These are phyloP conservation scores for Decorospora gaudefroyi DNA, from an alignment of 2,329 filamentous ascomycete genomes.

Conservation along the genomic window DNA sequence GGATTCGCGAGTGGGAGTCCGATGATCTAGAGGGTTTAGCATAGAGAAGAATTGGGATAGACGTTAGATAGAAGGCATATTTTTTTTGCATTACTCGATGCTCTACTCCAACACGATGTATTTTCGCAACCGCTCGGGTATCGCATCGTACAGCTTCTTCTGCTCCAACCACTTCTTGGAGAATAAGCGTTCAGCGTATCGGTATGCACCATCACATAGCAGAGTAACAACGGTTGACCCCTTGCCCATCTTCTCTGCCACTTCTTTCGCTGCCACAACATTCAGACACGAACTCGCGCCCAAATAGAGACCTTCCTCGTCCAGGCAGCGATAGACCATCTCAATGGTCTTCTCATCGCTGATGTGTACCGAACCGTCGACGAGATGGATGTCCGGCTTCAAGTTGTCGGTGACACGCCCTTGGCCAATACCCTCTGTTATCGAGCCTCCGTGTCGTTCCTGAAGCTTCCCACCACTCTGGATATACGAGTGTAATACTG, in stretches of 20 bases:
- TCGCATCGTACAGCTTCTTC: constrained; percentile 79
- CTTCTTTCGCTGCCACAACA: constrained; percentile 91
- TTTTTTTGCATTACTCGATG: constrained; percentile 1
- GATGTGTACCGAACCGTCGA: constrained; percentile 85
- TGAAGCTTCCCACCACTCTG: constrained; percentile 77
- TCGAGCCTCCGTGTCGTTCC: constrained; percentile 83
- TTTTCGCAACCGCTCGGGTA: constrained; percentile 84
- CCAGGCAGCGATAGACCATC: constrained; percentile 96
- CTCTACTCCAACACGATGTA: constrained; percentile 85
- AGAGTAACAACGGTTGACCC: constrained; percentile 93
- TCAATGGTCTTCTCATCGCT: constrained; percentile 92
- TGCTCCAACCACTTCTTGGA: constrained; percentile 85
- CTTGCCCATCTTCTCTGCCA: constrained; percentile 85
- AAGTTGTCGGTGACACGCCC: constrained; percentile 96
- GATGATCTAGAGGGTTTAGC: constrained; percentile 47
- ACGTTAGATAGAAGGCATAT: no score
- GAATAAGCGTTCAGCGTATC: constrained; percentile 93
- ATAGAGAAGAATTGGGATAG: constrained; percentile 7
- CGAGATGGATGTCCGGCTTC: constrained; percentile 75
- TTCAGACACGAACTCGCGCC: constrained; percentile 93
- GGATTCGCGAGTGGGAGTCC: constrained; percentile 66
- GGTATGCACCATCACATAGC: constrained; percentile 93
- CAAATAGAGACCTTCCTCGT: constrained; percentile 94
- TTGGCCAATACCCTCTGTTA: constrained; percentile 97
- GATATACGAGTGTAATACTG: constrained; percentile 91